Evolutionary conservation across 257 asterid species (phyloP).

Genomic region (Scutellaria minor): DNA sequence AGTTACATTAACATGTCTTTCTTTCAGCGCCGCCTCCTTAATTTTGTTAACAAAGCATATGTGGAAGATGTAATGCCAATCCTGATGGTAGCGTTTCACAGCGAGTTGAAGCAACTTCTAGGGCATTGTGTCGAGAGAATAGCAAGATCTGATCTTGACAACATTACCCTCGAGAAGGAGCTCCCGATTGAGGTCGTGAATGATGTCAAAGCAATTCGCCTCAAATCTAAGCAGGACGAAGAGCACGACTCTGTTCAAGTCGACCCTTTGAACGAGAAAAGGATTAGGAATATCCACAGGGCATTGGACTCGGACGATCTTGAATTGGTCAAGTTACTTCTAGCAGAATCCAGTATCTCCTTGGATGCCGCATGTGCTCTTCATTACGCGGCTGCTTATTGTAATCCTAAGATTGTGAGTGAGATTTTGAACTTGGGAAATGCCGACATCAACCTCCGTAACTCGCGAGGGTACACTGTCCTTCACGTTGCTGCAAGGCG

Average conservation of each 20-base stretch:
- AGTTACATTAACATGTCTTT: background rate
- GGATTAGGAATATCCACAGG: slow-evolving; percentile 62
- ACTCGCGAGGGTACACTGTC: slow-evolving; percentile 69
- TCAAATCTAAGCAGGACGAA: slow-evolving; percentile 45
- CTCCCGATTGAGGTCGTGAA: slow-evolving; percentile 55
- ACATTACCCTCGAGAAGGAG: slow-evolving; percentile 68
- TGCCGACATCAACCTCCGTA: slow-evolving; percentile 65
- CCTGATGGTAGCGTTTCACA: slow-evolving; percentile 63
- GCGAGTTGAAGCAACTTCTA: slow-evolving; percentile 54
- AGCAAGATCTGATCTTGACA: slow-evolving; percentile 66
- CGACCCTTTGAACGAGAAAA: slow-evolving; percentile 53
- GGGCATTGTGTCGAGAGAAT: slow-evolving; percentile 59
- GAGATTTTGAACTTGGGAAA: slow-evolving; percentile 64
- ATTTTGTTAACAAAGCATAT: slow-evolving; percentile 71
- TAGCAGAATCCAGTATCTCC: slow-evolving; percentile 70
- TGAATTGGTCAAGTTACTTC: slow-evolving; percentile 63
- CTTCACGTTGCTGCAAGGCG: slow-evolving; percentile 95
- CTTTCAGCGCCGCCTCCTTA: slow-evolving; percentile 71
- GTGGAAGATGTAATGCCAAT: slow-evolving; percentile 83
- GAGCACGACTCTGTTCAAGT: slow-evolving; percentile 45
- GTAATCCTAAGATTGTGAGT: slow-evolving; percentile 64
- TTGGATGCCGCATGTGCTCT: slow-evolving; percentile 73
- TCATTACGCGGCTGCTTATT: slow-evolving; percentile 87
- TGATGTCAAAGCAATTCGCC: slow-evolving; percentile 52
- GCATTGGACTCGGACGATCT: slow-evolving; percentile 84